Percentiles rank a stretch among this genome's conserved stretches.
Conservation (phyloP, 2,329 filamentous ascomycete genomes). For the Cladosporium colombiae region DNA sequence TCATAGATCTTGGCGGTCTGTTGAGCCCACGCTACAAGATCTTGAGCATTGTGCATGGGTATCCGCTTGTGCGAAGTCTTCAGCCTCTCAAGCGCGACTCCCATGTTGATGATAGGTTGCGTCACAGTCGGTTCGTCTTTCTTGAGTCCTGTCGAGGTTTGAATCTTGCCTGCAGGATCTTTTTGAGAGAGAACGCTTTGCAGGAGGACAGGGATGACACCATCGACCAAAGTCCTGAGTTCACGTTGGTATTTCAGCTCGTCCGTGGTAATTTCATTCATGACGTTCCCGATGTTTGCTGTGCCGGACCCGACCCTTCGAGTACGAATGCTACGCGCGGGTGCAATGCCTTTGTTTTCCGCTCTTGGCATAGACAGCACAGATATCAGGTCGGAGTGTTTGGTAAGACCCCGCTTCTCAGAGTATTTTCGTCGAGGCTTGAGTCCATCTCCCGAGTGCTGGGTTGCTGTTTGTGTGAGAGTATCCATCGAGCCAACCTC, state of each 20-base stretch:
- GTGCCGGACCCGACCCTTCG: constrained; percentile 65
- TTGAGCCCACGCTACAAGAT: constrained; percentile 78
- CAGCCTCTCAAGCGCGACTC: constrained; percentile 81
- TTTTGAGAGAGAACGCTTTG: constrained; percentile 78
- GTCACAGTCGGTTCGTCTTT: constrained; percentile 66
- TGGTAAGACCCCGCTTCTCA: constrained; percentile 77
- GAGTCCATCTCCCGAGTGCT: constrained; percentile 33
- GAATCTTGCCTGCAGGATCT: constrained; percentile 46
- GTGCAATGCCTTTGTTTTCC: constrained; percentile 69
- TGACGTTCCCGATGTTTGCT: constrained; percentile 72
- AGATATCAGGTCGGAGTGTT: constrained; percentile 90
- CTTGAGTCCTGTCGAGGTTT: constrained; percentile 36
- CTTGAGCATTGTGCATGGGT: constrained; percentile 69
- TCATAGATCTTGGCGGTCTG: constrained; percentile 76
- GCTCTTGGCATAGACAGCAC: constrained; percentile 73
- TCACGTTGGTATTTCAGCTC: constrained; percentile 88
- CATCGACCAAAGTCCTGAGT: constrained; percentile 88
- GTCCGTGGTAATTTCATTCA: constrained; percentile 78
- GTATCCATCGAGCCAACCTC: constrained; percentile 62
- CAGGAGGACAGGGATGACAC: constrained; percentile 89
- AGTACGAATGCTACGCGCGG: constrained; percentile 75
- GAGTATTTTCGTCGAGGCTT: constrained; percentile 36
- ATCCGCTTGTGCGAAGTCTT: constrained; percentile 78
- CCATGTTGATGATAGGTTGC: constrained; percentile 92
- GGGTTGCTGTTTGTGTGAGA: constrained; percentile 39